Evolutionary conservation across 345 rosid genomes (phyloP), one percentile per base, ranked within the genome.

Genomic region (Eucalyptus virginea): DNA sequence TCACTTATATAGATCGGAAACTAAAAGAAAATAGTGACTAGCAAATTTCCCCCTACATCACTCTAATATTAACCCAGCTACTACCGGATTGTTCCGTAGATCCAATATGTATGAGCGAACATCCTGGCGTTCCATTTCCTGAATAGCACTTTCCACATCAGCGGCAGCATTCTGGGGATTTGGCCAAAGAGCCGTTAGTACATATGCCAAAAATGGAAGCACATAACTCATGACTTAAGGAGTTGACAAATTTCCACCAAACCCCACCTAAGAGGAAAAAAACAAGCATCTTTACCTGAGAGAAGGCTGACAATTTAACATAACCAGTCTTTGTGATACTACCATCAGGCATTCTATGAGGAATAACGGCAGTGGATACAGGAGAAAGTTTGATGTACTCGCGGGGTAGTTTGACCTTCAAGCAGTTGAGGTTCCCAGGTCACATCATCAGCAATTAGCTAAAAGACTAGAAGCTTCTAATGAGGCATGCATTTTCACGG

Each of bases 71-170:
- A 77, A 77, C 47, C 28, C 15, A 69, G 80, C 88, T 86, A 81
- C 88, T 92, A 97, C 97, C 9, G 98, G 98, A 90, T 97, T 97
- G 94, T 97, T 95, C 88, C 99, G 92, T 77, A 97, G 92, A 92
- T 97, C 98, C 34, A 97, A 89, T 89, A 97, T 97, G 94, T 97
- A 97, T 30, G 98, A 95, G 40, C 92, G 94, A 34, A 96, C 98
- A 86, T 95, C 96, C 88, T 96, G 94, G 86, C 87, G 92, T 94
- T 97, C 97, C 98, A 97, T 93, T 88, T 96, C 97, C 16, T 92
- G 89, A 47, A 97, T 94, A 60, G 98, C 91, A 90, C 90, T 92
- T 89, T 89, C 93, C 96, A 97, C 93, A 86, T 96, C 98, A 58
- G 95, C 87, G 9, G 99, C 99, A 93, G 98, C 98, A 90, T 93